These are phyloP conservation scores for Fusarium mangiferae DNA, from an alignment of 2,329 filamentous ascomycete species.

Conservation along the genomic window DNA sequence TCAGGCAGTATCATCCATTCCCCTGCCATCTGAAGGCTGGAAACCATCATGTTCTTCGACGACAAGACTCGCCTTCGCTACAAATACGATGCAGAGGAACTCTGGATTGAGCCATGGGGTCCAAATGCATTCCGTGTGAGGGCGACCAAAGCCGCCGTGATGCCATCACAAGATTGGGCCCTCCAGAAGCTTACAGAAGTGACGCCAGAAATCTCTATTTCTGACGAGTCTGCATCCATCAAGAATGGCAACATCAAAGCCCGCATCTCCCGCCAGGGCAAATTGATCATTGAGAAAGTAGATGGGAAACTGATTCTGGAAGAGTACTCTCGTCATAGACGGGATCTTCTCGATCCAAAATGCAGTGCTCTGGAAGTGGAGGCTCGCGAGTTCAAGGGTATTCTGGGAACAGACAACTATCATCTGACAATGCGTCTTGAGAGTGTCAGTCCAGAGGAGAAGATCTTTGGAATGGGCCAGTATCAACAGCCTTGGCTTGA, in stretches of 20 bases:
- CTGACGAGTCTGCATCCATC: background rate
- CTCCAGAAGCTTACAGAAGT: background rate
- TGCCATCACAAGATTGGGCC: slow-evolving; percentile 12
- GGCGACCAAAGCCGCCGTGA: background rate
- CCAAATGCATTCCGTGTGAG: slow-evolving; percentile 14
- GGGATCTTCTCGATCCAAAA: slow-evolving; percentile 64
- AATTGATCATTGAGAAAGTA: slow-evolving; percentile 44
- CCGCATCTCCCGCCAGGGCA: slow-evolving; percentile 42
- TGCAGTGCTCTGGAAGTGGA: slow-evolving; percentile 66
- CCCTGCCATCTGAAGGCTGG: background rate
- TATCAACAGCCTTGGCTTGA: slow-evolving; percentile 73
- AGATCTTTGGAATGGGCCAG: slow-evolving; percentile 76
- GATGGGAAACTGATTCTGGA: slow-evolving; percentile 45
- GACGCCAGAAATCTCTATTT: background rate
- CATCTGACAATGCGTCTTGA: slow-evolving; percentile 69
- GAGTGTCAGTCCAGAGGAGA: slow-evolving; percentile 63
- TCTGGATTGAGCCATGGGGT: slow-evolving; percentile 21
- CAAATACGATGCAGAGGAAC: slow-evolving; percentile 14
- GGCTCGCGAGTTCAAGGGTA: slow-evolving; percentile 67
- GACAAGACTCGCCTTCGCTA: slow-evolving; percentile 13
- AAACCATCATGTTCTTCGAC: slow-evolving; percentile 9
- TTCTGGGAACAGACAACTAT: slow-evolving; percentile 61
- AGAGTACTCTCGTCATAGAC: slow-evolving; percentile 46
- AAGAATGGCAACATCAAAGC: slow-evolving; percentile 48
- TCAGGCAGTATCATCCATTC: background rate